A percentile compares a stretch with the other conserved stretches of the same genome.
Conservation (phyloP, 176 grass and related monocot species). For the Paspalum notatum region DNA sequence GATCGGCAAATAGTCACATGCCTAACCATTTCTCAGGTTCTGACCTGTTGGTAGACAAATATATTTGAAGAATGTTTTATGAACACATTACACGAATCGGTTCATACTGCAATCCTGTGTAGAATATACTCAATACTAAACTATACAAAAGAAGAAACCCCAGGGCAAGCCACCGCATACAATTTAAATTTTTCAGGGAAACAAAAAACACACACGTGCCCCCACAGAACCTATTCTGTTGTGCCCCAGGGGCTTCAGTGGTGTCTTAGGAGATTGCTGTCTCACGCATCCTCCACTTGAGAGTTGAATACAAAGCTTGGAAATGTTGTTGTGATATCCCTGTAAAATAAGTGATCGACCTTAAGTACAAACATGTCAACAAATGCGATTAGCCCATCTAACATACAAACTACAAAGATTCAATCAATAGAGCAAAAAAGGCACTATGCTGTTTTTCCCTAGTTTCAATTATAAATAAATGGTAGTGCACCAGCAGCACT, state of each 20-base stretch:
- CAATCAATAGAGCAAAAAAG: not conserved
- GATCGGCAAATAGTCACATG: too few species aligned
- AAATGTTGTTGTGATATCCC: constrained; percentile 66
- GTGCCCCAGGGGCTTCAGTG: not conserved
- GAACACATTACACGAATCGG: not conserved
- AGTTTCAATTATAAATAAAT: constrained; percentile 15
- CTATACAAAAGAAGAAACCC: constrained; percentile 39
- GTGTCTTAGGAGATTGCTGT: not conserved
- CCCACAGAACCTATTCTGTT: constrained; percentile 13
- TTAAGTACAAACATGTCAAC: constrained; percentile 15
- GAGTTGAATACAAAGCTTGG: constrained; percentile 68
- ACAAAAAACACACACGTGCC: constrained; percentile 32
- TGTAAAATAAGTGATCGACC: constrained; percentile 33
- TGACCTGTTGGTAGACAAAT: not conserved
- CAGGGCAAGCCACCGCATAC: not conserved
- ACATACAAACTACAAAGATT: not conserved
- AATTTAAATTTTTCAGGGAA: constrained; percentile 35
- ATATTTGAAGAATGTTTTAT: constrained; percentile 12
- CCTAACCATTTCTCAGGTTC: too few species aligned
- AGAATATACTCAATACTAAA: constrained; percentile 3
- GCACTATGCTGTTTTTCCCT: not conserved
- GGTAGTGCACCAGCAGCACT: not conserved
- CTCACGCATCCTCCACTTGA: constrained; percentile 57
- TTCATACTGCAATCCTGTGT: constrained; percentile 8
- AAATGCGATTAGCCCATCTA: not conserved